Conservation (phyloP, 2,329 filamentous ascomycete species). For the Pseudogymnoascus sp. region DNA sequence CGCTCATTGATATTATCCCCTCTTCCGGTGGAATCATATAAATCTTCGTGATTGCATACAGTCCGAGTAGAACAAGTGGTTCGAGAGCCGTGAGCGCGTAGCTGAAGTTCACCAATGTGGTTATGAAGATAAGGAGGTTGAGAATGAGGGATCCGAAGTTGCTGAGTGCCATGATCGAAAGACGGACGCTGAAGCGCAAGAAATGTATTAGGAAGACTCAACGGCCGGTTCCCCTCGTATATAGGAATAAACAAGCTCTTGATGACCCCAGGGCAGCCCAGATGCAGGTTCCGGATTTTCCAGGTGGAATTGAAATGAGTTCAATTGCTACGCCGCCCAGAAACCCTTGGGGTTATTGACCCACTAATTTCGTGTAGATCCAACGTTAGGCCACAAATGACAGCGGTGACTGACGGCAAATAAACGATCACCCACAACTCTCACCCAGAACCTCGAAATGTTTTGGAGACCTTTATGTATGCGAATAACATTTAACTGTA, state of each 20-base stretch:
- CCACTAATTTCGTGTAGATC: not conserved
- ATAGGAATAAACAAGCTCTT: not conserved
- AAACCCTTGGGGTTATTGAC: slow-evolving; percentile 10
- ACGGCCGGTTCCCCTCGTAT: not conserved
- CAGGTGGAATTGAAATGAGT: not conserved
- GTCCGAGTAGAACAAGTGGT: slow-evolving; percentile 36
- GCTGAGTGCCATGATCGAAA: slow-evolving; percentile 38
- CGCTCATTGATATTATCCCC: slow-evolving; percentile 30
- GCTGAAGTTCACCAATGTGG: slow-evolving; percentile 44
- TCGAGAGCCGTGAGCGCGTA: slow-evolving; percentile 42
- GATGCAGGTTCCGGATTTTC: not conserved
- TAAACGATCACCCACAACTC: not conserved
- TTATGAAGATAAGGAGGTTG: slow-evolving; percentile 44
- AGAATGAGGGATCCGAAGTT: slow-evolving; percentile 44
- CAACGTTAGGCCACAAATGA: not conserved
- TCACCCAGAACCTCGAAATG: not conserved
- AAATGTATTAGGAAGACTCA: not conserved
- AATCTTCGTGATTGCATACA: slow-evolving; percentile 42
- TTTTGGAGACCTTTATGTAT: not conserved
- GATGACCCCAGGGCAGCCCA: not conserved
- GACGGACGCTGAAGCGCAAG: slow-evolving; percentile 4
- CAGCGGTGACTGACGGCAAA: not conserved
- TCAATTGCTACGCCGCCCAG: not conserved
- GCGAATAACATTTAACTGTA: not conserved
- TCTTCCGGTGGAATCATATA: slow-evolving; percentile 40